Base-by-base conservation (phyloP, 768 basidiomycete genomes). In the Myochromella boudieri region DNA sequence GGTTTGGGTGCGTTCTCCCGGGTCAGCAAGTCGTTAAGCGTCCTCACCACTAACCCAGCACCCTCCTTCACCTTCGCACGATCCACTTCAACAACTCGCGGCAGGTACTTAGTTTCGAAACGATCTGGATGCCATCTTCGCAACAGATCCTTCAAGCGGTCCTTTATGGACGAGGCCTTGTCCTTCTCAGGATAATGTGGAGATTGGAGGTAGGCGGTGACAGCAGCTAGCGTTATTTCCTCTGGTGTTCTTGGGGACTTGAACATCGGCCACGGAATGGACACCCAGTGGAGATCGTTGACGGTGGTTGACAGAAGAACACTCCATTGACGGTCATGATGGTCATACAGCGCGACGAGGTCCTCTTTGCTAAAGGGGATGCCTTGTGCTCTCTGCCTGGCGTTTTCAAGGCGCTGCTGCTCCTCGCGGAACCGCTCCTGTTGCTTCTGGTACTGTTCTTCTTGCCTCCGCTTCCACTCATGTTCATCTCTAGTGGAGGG, bases 81-180 rank as follows among this genome's bases (percentile, higher is more conserved):
- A 50, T 90, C 85, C 27, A 61, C 71, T 51, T 83, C 81, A 39
- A 69, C 65, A 39, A 90, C 85, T 64, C 82, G 82, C 9, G 75
- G 68, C 59, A 91, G 61, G 43, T 79, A 67, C 61, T 84, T 82
- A 27, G 80, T 81, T 54, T 90, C 84, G 58, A 91, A 91, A 26
- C 85, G 80, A 65, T 91, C 89, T 3, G 89, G 88, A 64, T 91
- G 88, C 88, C 87, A 91, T 53, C 75, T 68, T 63, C 78, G 76
- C 55, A 91, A 75, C 44, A 82, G 80, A 50, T 90, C 87, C 69
- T 82, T 87, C 53, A 89, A 73, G 11, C 86, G 80, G 55, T 90
- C 88, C 67, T 85, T 87, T 40, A 71, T 56, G 37, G 69, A 68
- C 63, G 76, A 80, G 40, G 71, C 54, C 57, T 72, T 76, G 22